These are phyloP conservation scores for Candida coquimbonensis DNA, from an alignment of 805 yeast genomes.

Conservation along the genomic window DNA sequence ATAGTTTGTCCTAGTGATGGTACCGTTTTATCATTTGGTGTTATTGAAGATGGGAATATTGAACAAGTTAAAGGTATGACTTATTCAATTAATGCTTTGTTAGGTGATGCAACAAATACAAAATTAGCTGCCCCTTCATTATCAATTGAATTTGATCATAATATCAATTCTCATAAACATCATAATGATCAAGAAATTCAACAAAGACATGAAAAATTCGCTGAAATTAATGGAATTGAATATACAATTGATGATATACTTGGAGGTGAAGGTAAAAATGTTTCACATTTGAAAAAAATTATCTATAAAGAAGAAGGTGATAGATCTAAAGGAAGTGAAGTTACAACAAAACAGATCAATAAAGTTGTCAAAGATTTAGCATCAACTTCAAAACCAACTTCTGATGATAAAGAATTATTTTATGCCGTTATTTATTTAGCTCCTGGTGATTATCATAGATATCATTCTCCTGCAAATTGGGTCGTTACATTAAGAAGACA, in stretches of 20 bases:
- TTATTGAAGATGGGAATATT: constrained; percentile 73
- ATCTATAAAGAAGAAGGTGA: constrained; percentile 64
- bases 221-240: constrained; percentile 67
- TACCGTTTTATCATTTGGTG: constrained; percentile 76
- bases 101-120: constrained; percentile 48
- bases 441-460: constrained; percentile 97
- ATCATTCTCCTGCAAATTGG: constrained; percentile 96
- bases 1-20: constrained; percentile 94
- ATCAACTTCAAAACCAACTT: constrained; percentile 12
- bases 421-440: constrained; percentile 92
- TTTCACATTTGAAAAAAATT: constrained; percentile 39
- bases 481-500: constrained; percentile 90
- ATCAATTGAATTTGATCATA: constrained; percentile 38
- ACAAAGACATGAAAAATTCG: constrained; percentile 63
- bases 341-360: constrained; percentile 22
- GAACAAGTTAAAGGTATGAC: constrained; percentile 98
- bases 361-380: constrained; percentile 29
- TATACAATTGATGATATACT: constrained; percentile 63
- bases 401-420: constrained; percentile 51
- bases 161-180: constrained; percentile 13
- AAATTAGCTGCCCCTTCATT: constrained; percentile 51
- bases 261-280: constrained; percentile 42
- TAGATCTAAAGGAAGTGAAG: constrained; percentile 34
- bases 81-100: constrained; percentile 78
- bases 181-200: constrained; percentile 32